Base-by-base conservation (phyloP, 306 rosid genomes). In the Hylodesmum podocarpum region DNA sequence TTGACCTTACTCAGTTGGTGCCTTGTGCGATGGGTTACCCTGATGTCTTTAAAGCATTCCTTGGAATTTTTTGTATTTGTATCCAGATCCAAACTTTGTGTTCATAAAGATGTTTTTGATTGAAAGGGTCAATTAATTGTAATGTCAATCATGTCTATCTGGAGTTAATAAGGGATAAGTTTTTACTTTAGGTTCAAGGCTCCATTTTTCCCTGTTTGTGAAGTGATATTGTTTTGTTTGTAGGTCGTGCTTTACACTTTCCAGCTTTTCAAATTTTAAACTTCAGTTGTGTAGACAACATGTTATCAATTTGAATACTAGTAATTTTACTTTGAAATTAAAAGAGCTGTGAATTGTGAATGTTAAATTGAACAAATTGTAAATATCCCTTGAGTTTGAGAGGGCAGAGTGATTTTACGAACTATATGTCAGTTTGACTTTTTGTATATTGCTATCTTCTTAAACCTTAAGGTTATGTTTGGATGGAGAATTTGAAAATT, bases 101-200 rank as follows among this genome's bases (percentile, higher is more conserved):
- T 31, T 70, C 47, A 6, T 39, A 41, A 39, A 11, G 63, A 64
- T 76, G 24, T 28, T 50, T 70, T 76, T 41, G 28, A 51, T 51
- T 68, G 59, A 21, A 70, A 75, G 34, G 29, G 58, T 71, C 72
- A 58, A 66, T 18, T 75, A 24, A n/a, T 70, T 4, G 2, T 47
- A 70, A 47, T 70, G 13, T 14, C 41, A 51, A 50, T 75, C 62
- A 58, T 62, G 31, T 53, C 61, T 81, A 29, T 47, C 28, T 3
- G 16, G 31, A 50, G 72, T 15, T 39, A 15, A 29, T 75, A 21
- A 43, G 50, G 19, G n/a, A 25, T 62, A 27, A 14, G 50, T 51
- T 2, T 24, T 28, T 51, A 49, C 15, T 14, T 70, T 62, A 18
- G 33, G 24, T 72, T 71, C 21, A 33, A 21, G 41, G 62, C 49